Percentiles rank a stretch among this genome's conserved stretches.
These are phyloP conservation scores for Fomitopsis serialis DNA, from an alignment of 768 basidiomycete genomes.

Conservation along the genomic window DNA sequence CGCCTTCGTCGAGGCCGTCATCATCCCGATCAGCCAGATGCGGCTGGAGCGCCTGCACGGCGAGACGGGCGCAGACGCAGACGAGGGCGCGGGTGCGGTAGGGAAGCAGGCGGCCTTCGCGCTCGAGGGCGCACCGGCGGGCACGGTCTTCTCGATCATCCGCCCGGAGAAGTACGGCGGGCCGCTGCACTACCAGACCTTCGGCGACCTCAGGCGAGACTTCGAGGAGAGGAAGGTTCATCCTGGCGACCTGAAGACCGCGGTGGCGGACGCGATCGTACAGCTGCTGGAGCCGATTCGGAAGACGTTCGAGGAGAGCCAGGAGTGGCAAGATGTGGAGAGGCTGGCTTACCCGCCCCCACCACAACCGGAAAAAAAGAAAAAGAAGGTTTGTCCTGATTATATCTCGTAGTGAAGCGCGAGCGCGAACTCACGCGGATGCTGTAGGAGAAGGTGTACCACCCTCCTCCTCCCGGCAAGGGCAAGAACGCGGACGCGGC, in stretches of 20 bases:
- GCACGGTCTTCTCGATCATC: slow-evolving; percentile 74
- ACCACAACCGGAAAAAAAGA: slow-evolving; percentile 53
- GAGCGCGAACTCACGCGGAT: not conserved
- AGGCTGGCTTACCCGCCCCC: slow-evolving; percentile 82
- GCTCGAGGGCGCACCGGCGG: slow-evolving; percentile 65
- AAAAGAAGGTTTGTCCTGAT: slow-evolving; percentile 43
- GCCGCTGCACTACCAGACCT: slow-evolving; percentile 64
- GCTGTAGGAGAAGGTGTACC: slow-evolving; percentile 70
- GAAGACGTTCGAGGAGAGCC: slow-evolving; percentile 65
- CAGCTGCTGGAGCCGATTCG: slow-evolving; percentile 77
- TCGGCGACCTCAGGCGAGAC: slow-evolving; percentile 61
- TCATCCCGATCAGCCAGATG: slow-evolving; percentile 81
- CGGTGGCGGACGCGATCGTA: slow-evolving; percentile 70
- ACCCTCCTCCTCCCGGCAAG: slow-evolving; percentile 78
- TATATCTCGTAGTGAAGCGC: not conserved
- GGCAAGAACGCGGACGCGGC: slow-evolving; percentile 46
- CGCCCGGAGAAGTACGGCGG: slow-evolving; percentile 83
- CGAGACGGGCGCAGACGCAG: slow-evolving; percentile 33
- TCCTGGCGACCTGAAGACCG: slow-evolving; percentile 84
- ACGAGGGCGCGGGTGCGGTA: slow-evolving; percentile 40
- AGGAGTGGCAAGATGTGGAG: slow-evolving; percentile 78
- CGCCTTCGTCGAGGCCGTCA: slow-evolving; percentile 78
- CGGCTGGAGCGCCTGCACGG: slow-evolving; percentile 55
- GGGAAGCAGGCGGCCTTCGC: slow-evolving; percentile 61
- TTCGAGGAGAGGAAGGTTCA: slow-evolving; percentile 77